These are phyloP conservation scores for Calonectria henricotiae DNA, from an alignment of 2,329 filamentous ascomycete genomes.

Conservation along the genomic window DNA sequence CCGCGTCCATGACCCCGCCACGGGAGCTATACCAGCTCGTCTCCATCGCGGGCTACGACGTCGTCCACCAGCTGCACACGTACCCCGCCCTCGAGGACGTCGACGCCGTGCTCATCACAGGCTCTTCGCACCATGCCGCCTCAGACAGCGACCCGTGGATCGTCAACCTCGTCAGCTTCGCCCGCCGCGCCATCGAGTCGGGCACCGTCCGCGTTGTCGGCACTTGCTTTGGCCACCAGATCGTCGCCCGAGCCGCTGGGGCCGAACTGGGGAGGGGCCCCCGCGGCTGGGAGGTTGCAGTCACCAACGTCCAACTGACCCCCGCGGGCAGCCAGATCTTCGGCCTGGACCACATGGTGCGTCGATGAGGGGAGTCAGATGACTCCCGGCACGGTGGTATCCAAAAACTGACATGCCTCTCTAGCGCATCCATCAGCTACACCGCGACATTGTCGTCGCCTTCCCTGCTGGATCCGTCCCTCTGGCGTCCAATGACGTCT, in stretches of 20 bases:
- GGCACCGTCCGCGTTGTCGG: slow-evolving; percentile 75
- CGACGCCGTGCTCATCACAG: slow-evolving; percentile 88
- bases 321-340: slow-evolving; percentile 61
- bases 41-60: slow-evolving; percentile 77
- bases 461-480: slow-evolving; percentile 60
- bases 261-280: slow-evolving; percentile 59
- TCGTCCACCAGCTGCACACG: slow-evolving; percentile 75
- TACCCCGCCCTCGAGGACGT: slow-evolving; percentile 79
- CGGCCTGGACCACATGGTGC: slow-evolving; percentile 56
- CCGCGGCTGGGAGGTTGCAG: slow-evolving; percentile 65
- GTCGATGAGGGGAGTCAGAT: slow-evolving; percentile 54
- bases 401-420: slow-evolving; percentile 56
- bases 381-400: slow-evolving; percentile 4
- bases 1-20: slow-evolving; percentile 63
- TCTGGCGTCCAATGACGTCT: slow-evolving; percentile 61
- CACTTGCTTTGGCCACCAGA: slow-evolving; percentile 68
- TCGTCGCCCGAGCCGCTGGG: slow-evolving; percentile 63
- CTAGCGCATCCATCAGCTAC: slow-evolving; percentile 65
- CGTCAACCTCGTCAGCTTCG: slow-evolving; percentile 60
- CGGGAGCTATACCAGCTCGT: slow-evolving; percentile 65
- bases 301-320: slow-evolving; percentile 61
- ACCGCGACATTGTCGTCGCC: slow-evolving; percentile 63
- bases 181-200: slow-evolving; percentile 55
- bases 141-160: slow-evolving; percentile 65
- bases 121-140: slow-evolving; percentile 74